Evolutionary conservation across 495 filamentous ascomycete genomes (phyloP).

Genomic region (Collariella sp.): DNA sequence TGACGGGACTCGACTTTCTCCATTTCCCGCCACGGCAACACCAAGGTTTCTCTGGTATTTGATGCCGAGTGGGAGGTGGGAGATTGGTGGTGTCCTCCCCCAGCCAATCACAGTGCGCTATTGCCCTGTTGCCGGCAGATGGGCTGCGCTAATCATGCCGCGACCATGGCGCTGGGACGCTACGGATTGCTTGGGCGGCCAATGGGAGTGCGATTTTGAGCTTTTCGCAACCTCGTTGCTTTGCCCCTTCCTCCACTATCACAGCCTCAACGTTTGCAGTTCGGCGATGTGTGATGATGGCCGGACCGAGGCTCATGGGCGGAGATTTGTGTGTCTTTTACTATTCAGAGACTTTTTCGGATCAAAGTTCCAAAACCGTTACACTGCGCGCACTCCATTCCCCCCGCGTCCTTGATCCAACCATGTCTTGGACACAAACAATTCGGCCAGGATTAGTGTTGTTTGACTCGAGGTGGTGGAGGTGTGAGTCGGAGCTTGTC

Average conservation of each 20-base stretch:
- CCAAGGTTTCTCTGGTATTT: too few relatives aligned
- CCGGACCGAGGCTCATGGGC: too few relatives aligned
- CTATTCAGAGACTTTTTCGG: too few relatives aligned
- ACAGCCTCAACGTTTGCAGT: not conserved
- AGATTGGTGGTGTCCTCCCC: too few relatives aligned
- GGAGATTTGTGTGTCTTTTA: too few relatives aligned
- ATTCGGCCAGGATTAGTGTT: not conserved
- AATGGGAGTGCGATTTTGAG: not conserved
- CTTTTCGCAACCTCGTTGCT: not conserved
- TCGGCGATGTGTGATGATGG: not conserved
- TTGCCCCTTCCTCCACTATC: not conserved
- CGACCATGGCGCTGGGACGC: not conserved
- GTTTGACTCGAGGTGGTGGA: not conserved
- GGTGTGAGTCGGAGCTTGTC: too few relatives aligned
- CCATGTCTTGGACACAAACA: not conserved
- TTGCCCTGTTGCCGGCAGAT: not conserved
- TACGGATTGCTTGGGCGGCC: not conserved
- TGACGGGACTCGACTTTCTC: too few relatives aligned
- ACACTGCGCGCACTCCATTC: too few relatives aligned
- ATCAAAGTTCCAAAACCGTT: too few relatives aligned
- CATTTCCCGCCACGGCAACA: too few relatives aligned
- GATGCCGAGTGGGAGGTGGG: too few relatives aligned
- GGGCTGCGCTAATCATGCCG: not conserved
- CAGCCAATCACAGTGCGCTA: not conserved
- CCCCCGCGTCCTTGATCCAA: too few relatives aligned